Evolutionary conservation across 441 rosid genomes (phyloP), one percentile per base, ranked within the genome.

Genomic region (Gossypium lobatum): DNA sequence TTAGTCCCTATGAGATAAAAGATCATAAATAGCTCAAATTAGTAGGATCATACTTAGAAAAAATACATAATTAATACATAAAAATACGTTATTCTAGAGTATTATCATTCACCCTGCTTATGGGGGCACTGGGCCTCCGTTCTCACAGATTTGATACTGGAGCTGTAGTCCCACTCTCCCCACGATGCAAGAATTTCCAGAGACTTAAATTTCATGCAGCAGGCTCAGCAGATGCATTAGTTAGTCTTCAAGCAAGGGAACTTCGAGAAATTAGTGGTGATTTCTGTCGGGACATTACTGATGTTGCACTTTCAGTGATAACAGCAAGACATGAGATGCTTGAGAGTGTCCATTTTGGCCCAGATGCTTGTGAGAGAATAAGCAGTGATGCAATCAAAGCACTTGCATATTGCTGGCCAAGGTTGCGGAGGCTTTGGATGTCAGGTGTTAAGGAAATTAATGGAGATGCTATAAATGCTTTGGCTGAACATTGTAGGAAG

Each of bases 281-380:
- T 81, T 88, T 88, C 76, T 92, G 96, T 74, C 78, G 89, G 85
- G 87, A 91, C 80, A 86, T 95, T 63, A 88, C 95, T 0, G 96
- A 95, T 83, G 97, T 97, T 25, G 88, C 93, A 63, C 86, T 95
- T 42, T 87, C 98, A 1, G 83, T 93, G 82, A 87, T 95, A 16
- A 93, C 79, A 39, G 96, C 99, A 1, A 87, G 98, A 18, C 98
- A 95, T 9, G 97, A 90, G 78, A 80, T 71, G 4, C 94, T 95
- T 7, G 98, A 95, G 80, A 90, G 95, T 78, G 88, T 91, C 46
- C 90, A 91, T 76, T 93, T 93, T 69, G 99, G 98, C 66, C 99
- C 98, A 21, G 98, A 93, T 25, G 86, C 89, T 72, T 95, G 98
- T 37, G 96, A 95, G 81, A 90, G 84, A 84, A 86, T 95, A 78